Base-by-base conservation (phyloP, 352 stramenopile species). In the Thraustochytrium sp. region DNA sequence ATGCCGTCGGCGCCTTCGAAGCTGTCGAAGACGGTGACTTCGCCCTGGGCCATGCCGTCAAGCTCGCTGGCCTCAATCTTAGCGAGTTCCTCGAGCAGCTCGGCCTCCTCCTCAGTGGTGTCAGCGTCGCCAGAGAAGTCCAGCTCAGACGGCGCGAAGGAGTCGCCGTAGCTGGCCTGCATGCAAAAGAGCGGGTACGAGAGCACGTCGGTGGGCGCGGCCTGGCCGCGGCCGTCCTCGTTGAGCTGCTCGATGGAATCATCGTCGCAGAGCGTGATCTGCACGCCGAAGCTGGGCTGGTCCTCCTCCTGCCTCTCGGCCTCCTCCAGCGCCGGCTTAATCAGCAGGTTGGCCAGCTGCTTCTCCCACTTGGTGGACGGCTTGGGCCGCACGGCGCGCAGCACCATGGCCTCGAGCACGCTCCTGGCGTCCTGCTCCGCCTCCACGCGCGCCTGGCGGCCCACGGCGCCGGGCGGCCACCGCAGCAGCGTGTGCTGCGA, bases 161-260 rank as follows among this genome's bases (percentile, higher is more conserved):
- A 18, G 8, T 74, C n/a, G 48, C 11, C 31, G n/a, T 53, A 8
- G 62, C 62, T 21, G 42, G n/a, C 49, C 4, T 62, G 65, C 65
- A 77, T 55, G 11, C 26, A 23, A 31, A 77, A 55, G 37, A n/a
- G 38, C 0, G 65, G 65, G 65, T 77, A 77, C 65, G 65, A 77
- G 31, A 77, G 65, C 40, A 77, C 65, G 46, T 77, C 65, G 13
- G 65, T 77, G 40, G 65, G 42, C 65, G 29, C 34, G 11, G 40
- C 5, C 18, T 64, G 16, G 8, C 13, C 65, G 18, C 65, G 65
- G 23, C 34, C 49, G 9, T 31, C 11, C 16, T n/a, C 36, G 65
- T 77, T 77, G 13, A 62, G 23, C 18, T 77, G 26, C 3, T 11
- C 40, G 23, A 77, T 77, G 21, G 49, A 37, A 18, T 77, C 65